Base-by-base conservation (phyloP, 345 rosid genomes). In the Citrus sp. region DNA sequence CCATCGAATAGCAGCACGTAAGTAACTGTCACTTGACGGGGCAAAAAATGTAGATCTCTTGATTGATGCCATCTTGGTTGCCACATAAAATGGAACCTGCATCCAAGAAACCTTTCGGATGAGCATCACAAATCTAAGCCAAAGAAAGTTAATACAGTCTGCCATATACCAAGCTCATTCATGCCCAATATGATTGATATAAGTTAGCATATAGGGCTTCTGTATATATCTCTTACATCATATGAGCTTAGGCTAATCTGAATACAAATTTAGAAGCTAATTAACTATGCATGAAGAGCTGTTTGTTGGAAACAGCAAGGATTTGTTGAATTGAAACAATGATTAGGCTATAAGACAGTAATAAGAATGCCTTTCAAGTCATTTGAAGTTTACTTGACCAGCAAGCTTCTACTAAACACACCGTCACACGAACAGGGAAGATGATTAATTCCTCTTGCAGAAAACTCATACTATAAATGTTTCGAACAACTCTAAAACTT, bases 11-110 rank as follows among this genome's bases (percentile, higher is more conserved):
- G 85, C 92, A 71, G 92, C 93, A 51, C 81, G 74, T 69, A 90
- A 93, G 78, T 93, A 93, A 30, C 89, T 87, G 16, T 93, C 93
- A 19, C 86, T 70, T 9, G 93, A 93, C 65, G 98, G 96, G 51
- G 90, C 90, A 71, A 92, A 86, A 80, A 91, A 86, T 21, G 98
- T 90, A 49, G 98, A 86, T 78, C 86, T 83, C 78, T 76, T 90
- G 64, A 93, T 90, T 62, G 89, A 85, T 13, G 96, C 90, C 96
- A 93, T 91, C 82, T 91, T 93, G 8, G 98, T 93, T 30, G 98
- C 98, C 66, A 93, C 96, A 13, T 91, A 93, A 60, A 91, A 82
- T 0, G 96, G 96, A 79, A 90, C 91, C 96, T 93, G 81, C 62
- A 78, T 78, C 49, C 19, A 77, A 3, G 73, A 62, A 80, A 5